Evolutionary conservation across 2,329 filamentous ascomycete species (phyloP), one percentile per base, ranked within the genome.

Genomic region (Daldinia sp.): DNA sequence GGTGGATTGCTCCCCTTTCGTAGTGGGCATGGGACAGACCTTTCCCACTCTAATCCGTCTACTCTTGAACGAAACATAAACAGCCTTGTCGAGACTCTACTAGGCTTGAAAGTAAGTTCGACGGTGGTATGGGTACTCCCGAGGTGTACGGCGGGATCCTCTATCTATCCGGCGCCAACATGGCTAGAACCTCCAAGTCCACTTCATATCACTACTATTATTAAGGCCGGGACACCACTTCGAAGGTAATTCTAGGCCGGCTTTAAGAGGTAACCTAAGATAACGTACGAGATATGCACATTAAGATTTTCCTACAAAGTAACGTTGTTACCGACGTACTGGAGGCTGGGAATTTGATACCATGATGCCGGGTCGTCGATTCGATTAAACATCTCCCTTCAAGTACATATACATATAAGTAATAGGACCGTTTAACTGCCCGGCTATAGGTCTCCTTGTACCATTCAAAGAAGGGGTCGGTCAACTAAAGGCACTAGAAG

Each of bases 311-410:
- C 60, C 25, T 41, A 39, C 30, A 9, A 55, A 23, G 35, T 50
- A 50, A 56, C 32, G 23, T 51, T 35, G 30, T 39, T 30, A 54
- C 45, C 48, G 52, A 27, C 37, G 25, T 29, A 23, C 19, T 45
- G 35, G 41, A 27, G 47, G 54, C 43, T 54, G 48, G 41, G 48
- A 41, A 57, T 55, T 53, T 50, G 41, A 50, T 47, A 61, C 64
- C 61, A 56, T 34, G 34, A 58, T 43, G 11, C 34, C 27, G 61
- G 61, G 30, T 56, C 57, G 15, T 11, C 37, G 43, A 57, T 52
- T 52, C 37, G 47, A 63, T 45, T 34, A 25, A 37, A 54, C n/a
- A 50, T 41, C 23, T n/a, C 35, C 15, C 35, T 15, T 17, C 21
- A 53, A 53, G 50, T 41, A 29, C 10, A 35, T 39, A 41, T 25